These are phyloP conservation scores for Gossypium trilobum DNA, from an alignment of 441 rosid genomes.

Conservation along the genomic window DNA sequence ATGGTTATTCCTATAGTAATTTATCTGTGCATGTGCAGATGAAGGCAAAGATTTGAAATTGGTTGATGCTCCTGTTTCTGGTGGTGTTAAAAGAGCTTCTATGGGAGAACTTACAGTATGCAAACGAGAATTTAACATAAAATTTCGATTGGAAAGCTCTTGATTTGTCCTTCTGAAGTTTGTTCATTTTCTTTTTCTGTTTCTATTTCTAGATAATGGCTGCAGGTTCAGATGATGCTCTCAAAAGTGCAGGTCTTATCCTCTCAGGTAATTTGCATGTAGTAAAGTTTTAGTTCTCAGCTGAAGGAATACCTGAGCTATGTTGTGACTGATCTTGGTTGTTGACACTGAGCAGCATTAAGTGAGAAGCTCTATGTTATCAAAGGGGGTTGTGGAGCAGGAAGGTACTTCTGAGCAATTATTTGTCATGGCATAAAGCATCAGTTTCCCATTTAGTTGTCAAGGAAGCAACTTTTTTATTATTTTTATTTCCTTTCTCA, in stretches of 20 bases:
- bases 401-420: slow-evolving; percentile 50
- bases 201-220: slow-evolving; percentile 69
- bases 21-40: slow-evolving; percentile 31
- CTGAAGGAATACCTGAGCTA: slow-evolving; percentile 18
- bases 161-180: slow-evolving; percentile 22
- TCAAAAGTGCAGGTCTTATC: slow-evolving; percentile 50
- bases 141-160: slow-evolving; percentile 4
- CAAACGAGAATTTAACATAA: slow-evolving; percentile 9
- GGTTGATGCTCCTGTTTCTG: slow-evolving; percentile 99
- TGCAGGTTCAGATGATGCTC: slow-evolving; percentile 76
- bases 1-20: not conserved
- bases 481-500: slow-evolving; percentile 18
- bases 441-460: not conserved
- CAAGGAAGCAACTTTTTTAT: not conserved
- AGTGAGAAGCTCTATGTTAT: slow-evolving; percentile 92
- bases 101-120: slow-evolving; percentile 86
- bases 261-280: slow-evolving; percentile 52
- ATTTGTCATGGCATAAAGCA: slow-evolving; percentile 17
- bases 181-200: slow-evolving; percentile 4
- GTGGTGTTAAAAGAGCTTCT: slow-evolving; percentile 88
- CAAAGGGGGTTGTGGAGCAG: slow-evolving; percentile 90
- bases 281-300: slow-evolving; percentile 8
- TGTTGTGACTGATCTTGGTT: slow-evolving; percentile 19
- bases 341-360: slow-evolving; percentile 50
- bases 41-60: slow-evolving; percentile 70